phyloP scores from a whole-genome alignment of 1,139 yeast species.

The Diutina neorugosa region DNA sequence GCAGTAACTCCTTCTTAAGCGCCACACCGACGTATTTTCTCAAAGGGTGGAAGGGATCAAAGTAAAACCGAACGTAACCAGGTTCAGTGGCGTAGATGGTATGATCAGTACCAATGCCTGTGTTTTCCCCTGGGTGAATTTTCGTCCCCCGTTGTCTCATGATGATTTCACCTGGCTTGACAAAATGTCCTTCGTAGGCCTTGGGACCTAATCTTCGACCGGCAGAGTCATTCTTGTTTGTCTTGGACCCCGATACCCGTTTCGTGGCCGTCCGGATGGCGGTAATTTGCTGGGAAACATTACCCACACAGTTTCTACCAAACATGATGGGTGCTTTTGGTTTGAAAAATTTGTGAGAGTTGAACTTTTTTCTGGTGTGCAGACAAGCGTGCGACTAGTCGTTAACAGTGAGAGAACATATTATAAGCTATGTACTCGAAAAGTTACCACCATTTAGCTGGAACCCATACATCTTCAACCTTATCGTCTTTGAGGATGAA shows the following conservation, averaged over 20 bases:
- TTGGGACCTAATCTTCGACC: slow-evolving; percentile 94
- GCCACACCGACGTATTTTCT: slow-evolving; percentile 88
- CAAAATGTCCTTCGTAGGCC: slow-evolving; percentile 59
- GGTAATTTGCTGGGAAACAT: background rate
- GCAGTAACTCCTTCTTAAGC: slow-evolving; percentile 42
- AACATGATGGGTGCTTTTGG: background rate
- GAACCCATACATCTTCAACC: slow-evolving; percentile 54
- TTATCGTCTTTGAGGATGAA: slow-evolving; percentile 39
- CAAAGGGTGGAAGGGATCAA: slow-evolving; percentile 95
- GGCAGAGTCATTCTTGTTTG: slow-evolving; percentile 88
- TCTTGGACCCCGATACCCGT: slow-evolving; percentile 86
- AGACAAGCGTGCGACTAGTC: background rate
- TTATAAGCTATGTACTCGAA: background rate
- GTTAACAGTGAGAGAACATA: background rate
- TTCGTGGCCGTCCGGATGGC: slow-evolving; percentile 78
- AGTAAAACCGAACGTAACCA: slow-evolving; percentile 81
- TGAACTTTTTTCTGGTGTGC: background rate
- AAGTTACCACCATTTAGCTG: slow-evolving; percentile 14
- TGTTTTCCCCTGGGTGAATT: slow-evolving; percentile 90
- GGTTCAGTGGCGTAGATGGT: slow-evolving; percentile 88
- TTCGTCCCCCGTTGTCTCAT: slow-evolving; percentile 96
- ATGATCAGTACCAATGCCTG: slow-evolving; percentile 86
- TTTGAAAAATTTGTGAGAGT: background rate
- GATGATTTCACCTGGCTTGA: slow-evolving; percentile 73
- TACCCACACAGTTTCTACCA: background rate